A percentile compares a stretch with the other conserved stretches of the same genome.
Evolutionary conservation across 2,329 filamentous ascomycete species (phyloP).

Genomic region (Fusarium equiseti): DNA sequence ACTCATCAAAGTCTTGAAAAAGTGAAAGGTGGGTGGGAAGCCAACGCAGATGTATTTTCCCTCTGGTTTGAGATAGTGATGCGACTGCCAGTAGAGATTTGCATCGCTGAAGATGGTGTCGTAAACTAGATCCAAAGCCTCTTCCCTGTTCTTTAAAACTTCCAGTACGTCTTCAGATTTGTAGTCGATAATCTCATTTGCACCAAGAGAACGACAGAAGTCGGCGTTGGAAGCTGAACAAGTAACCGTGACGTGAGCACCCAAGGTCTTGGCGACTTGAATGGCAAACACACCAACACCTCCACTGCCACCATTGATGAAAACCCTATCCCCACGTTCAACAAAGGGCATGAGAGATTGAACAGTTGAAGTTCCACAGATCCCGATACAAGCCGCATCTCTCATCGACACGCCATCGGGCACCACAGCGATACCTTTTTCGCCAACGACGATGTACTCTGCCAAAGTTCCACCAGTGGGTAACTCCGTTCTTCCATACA

Average conservation of each 20-base stretch:
- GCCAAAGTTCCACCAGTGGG: conserved; percentile 22
- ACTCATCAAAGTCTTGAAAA: conserved; percentile 11
- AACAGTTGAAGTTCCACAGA: conserved; percentile 25
- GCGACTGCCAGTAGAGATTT: conserved; percentile 30
- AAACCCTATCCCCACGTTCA: not conserved
- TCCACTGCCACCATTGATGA: conserved; percentile 38
- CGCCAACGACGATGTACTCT: conserved; percentile 31
- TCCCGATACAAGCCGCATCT: conserved; percentile 28
- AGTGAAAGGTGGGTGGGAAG: conserved; percentile 1
- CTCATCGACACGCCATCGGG: conserved; percentile 9
- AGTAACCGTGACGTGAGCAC: conserved; percentile 15
- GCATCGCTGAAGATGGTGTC: conserved; percentile 30
- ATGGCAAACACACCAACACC: conserved; percentile 35
- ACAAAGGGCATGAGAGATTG: conserved; percentile 16
- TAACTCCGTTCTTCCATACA: conserved; percentile 30
- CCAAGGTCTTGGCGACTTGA: conserved; percentile 30
- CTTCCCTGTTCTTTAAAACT: not conserved
- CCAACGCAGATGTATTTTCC: conserved; percentile 32
- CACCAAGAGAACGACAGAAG: conserved; percentile 20
- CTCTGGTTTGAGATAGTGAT: conserved; percentile 20
- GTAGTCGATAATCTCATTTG: conserved; percentile 27
- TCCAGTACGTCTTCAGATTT: not conserved
- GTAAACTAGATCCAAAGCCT: conserved; percentile 18
- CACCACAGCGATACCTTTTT: conserved; percentile 6
- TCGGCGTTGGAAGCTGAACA: conserved; percentile 22